Evolutionary conservation across 352 stramenopile species (phyloP), one percentile per base, ranked within the genome.

Genomic region (Phytophthora macrochlamydospora): DNA sequence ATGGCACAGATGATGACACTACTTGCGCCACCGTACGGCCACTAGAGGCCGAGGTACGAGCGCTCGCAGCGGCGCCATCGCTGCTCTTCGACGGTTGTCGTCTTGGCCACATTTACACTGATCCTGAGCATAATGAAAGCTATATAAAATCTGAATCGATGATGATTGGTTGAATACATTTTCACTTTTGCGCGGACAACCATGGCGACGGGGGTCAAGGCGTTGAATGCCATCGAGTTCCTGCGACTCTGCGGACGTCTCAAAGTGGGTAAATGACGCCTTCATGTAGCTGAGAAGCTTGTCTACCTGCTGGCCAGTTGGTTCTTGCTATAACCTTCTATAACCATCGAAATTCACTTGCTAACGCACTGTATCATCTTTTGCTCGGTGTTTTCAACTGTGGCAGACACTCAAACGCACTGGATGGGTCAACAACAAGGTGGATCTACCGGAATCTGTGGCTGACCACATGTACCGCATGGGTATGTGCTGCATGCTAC

Each of bases 381-480:
- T 29, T 29, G 45, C 45, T 67, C 18, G 9, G 18, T 49, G 13
- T 35, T 42, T 49, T 24, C n/a, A 8, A 50, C 30, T 1, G 24
- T 31, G 29, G 7, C 46, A 97, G 89, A 80, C 74, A 42, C 67
- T 97, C 28, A 97, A 97, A 72, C 87, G 91, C 65, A 98, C 92
- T 45, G 94, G 92, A 75, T 98, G 94, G 94, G 81, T 98, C n/a
- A 93, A 94, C 62, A 91, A 93, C 69, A 89, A 94, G 3, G 92
- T 97, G 45, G 64, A 83, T 18, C 64, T 91, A 28, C 90, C 93
- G 9, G 94, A 98, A 75, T 97, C 89, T 6, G 92, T 98, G 24
- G 91, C 94, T 29, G 94, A 98, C 70, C 94, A 98, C 78, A 97
- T 96, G 76, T 98, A 97, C 68, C 89, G 94, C 62, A 96, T 98